A percentile compares a stretch with the other conserved stretches of the same genome.
Conservation (phyloP, 78 protist genomes). For the Mantamonas sphyraenae region DNA sequence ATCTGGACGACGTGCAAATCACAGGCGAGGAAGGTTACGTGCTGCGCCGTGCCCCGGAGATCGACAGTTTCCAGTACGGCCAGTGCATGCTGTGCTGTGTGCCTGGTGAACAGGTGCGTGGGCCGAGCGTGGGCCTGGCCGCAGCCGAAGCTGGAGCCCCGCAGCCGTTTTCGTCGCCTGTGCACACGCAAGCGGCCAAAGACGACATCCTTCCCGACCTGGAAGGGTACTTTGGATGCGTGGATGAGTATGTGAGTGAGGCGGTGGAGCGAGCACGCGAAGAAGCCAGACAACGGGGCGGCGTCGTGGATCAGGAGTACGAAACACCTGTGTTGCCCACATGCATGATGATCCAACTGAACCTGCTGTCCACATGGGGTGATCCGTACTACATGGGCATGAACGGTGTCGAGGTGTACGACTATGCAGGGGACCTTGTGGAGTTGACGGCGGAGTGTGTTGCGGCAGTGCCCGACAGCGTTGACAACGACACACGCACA, state of each 20-base stretch:
- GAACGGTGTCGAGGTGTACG: constrained; percentile 45
- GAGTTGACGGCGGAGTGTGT: neutral
- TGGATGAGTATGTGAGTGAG: too few species aligned
- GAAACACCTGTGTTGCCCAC: too few species aligned
- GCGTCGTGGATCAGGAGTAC: too few species aligned
- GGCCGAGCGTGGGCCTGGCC: neutral
- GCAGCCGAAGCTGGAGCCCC: too few species aligned
- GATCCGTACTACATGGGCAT: constrained; percentile 42
- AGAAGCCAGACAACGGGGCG: too few species aligned
- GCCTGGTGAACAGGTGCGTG: neutral
- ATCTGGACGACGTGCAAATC: constrained; percentile 20
- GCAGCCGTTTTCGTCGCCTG: too few species aligned
- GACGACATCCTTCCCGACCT: too few species aligned
- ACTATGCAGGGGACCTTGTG: constrained; percentile 2
- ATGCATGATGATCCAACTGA: too few species aligned
- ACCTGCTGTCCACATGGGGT: constrained; percentile 56
- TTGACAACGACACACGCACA: constrained; percentile 3
- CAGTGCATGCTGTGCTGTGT: too few species aligned
- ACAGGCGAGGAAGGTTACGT: constrained; percentile 29
- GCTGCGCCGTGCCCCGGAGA: constrained; percentile 49
- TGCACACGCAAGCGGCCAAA: too few species aligned
- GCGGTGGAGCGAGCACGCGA: too few species aligned
- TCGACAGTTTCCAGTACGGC: neutral
- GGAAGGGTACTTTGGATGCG: too few species aligned
- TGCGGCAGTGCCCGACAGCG: neutral